phyloP scores from a whole-genome alignment of 192 early-diverging fungal genomes.

The Backusella morwellensis region DNA sequence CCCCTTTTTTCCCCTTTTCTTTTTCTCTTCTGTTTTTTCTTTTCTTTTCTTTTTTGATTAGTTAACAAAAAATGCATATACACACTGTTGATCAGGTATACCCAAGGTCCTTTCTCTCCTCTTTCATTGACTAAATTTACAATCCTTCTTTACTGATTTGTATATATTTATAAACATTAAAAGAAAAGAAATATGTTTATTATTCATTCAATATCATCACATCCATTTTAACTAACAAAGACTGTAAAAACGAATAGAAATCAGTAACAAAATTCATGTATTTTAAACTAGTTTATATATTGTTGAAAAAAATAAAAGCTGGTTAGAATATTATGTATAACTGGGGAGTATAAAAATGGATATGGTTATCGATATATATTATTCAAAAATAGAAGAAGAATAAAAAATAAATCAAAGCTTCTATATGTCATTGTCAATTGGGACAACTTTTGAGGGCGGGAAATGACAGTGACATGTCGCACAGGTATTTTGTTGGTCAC shows the following conservation, averaged over 20 bases:
- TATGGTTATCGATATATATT: neutral
- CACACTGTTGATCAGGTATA: slow-evolving; percentile 9
- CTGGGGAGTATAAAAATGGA: neutral
- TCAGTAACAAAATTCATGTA: neutral
- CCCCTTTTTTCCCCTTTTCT: neutral
- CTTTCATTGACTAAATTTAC: slow-evolving; percentile 2
- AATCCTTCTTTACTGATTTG: neutral
- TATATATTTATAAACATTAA: slow-evolving; percentile 7
- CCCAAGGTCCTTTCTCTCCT: slow-evolving; percentile 2
- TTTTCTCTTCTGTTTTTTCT: neutral
- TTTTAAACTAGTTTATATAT: neutral
- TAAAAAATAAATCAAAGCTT: neutral
- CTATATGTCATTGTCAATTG: neutral
- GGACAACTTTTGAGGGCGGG: neutral
- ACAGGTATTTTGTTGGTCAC: neutral
- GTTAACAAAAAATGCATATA: slow-evolving; percentile 3
- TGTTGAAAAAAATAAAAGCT: neutral
- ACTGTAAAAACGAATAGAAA: neutral
- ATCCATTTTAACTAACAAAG: neutral
- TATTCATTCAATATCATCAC: neutral
- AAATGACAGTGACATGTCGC: neutral
- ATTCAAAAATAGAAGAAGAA: neutral
- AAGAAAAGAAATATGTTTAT: neutral
- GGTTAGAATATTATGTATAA: neutral
- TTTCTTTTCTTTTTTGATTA: neutral